Conservation (phyloP, 331 rosid genomes). For the Ulmus americana region DNA sequence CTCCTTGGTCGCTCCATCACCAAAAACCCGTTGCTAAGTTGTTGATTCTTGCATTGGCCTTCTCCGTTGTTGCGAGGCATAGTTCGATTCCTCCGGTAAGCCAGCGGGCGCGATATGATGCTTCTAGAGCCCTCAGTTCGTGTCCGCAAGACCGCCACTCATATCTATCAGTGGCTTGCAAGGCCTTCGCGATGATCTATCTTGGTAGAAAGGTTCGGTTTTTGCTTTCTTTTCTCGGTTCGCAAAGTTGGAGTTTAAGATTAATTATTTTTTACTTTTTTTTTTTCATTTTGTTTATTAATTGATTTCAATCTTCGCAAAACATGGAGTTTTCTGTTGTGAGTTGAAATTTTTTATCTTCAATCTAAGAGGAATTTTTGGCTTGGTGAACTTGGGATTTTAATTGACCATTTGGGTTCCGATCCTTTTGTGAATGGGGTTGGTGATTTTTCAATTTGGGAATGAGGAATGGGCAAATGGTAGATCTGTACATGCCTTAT, state of each 20-base stretch:
- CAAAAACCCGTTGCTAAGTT: too few relatives aligned
- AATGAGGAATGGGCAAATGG: background rate
- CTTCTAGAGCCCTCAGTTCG: too few relatives aligned
- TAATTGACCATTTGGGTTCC: slow-evolving; percentile 5
- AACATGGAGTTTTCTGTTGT: background rate
- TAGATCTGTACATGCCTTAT: slow-evolving; percentile 21
- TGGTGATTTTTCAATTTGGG: background rate
- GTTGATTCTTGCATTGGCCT: too few relatives aligned
- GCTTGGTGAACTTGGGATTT: background rate
- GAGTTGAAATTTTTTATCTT: background rate
- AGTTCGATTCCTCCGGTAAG: too few relatives aligned
- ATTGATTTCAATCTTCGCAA: background rate
- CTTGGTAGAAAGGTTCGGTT: slow-evolving; percentile 80
- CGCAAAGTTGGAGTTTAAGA: background rate
- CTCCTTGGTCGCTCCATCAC: too few relatives aligned
- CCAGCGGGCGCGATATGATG: too few relatives aligned
- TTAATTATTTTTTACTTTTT: background rate
- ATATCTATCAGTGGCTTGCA: too few relatives aligned
- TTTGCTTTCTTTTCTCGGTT: background rate
- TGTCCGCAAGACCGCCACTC: too few relatives aligned
- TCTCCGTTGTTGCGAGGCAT: too few relatives aligned
- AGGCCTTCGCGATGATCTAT: slow-evolving; percentile 91
- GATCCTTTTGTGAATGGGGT: background rate
- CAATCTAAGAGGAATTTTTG: background rate
- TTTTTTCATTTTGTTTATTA: background rate